Evolutionary conservation across 2,329 filamentous ascomycete genomes (phyloP), one percentile per base, ranked within the genome.

Genomic region (Phialophora tarda): DNA sequence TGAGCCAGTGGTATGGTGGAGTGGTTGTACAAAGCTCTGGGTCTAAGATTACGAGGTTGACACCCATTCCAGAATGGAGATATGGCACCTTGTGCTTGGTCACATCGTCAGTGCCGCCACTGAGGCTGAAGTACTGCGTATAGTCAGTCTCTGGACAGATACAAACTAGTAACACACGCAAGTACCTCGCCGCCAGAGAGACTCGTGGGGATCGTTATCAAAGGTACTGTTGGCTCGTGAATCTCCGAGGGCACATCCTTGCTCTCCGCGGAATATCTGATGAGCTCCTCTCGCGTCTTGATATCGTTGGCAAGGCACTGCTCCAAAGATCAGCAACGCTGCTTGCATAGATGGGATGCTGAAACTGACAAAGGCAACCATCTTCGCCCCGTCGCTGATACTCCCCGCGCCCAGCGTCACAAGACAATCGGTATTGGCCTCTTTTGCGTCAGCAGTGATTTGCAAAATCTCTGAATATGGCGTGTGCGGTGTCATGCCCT

Each of bases 401-500:
- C 82, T 85, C 0, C 85, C 84, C 0, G 79, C 84, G 3, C 85
- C 84, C 2, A 86, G 72, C 0, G 84, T 86, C 11, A 87, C 73
- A 5, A 87, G 71, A 47, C 82, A 78, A 74, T 87, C 84, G 8
- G 71, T 71, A 0, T 70, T 67, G 24, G 54, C 23, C 6, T 62
- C 34, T 55, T 28, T 50, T 1, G 78, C 78, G 24, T 85, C 81
- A 0, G 76, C 71, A 1, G 80, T 77, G 28, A 85, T 78, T 44
- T 82, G 77, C 0, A 86, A 69, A 6, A 85, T 79, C 66, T 86
- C 82, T 0, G 79, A 79, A 78, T 82, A 85, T 4, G 81, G 78
- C 1, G 83, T 85, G 71, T 87, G 84, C 6, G 82, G 80, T 41
- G 77, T 79, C 77, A 87, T 83, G n/a, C 85, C 84, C 28, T 81